These are phyloP conservation scores for Allium sativum DNA, from an alignment of 106 monocot species.

Conservation along the genomic window DNA sequence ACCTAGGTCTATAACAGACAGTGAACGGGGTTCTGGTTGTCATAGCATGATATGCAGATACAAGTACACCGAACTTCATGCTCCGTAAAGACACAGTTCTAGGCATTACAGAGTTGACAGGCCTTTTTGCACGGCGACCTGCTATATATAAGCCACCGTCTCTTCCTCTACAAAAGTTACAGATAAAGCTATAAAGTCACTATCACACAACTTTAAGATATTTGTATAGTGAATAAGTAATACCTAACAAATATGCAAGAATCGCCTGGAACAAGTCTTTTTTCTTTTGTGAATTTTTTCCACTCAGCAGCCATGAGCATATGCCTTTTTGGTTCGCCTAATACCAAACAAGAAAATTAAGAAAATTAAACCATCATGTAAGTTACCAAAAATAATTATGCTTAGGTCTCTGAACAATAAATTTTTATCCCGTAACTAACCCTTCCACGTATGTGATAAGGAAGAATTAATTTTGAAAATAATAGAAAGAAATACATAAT, in stretches of 20 bases:
- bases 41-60: conserved; percentile 15
- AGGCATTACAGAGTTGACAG: not conserved
- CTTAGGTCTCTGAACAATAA: no score
- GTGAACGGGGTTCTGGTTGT: conserved; percentile 17
- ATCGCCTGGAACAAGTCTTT: conserved; percentile 16
- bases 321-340: conserved; percentile 26
- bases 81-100: conserved; percentile 16
- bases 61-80: conserved; percentile 22
- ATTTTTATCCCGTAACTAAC: no score
- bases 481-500: no score
- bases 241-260: conserved; percentile 21
- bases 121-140: conserved; percentile 20
- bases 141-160: conserved; percentile 18
- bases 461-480: no score
- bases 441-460: no score
- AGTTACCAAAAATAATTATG: no score
- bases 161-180: conserved; percentile 11
- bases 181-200: not conserved
- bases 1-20: conserved; percentile 22
- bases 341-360: not conserved
- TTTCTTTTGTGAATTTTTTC: conserved; percentile 16
- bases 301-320: conserved; percentile 17
- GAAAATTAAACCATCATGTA: no score
- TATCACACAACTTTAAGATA: no score
- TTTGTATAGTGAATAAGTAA: not conserved